Percentiles rank a stretch among this genome's conserved stretches.
Conservation (phyloP, 495 filamentous ascomycete genomes). For the Aspergillus indologenus region DNA sequence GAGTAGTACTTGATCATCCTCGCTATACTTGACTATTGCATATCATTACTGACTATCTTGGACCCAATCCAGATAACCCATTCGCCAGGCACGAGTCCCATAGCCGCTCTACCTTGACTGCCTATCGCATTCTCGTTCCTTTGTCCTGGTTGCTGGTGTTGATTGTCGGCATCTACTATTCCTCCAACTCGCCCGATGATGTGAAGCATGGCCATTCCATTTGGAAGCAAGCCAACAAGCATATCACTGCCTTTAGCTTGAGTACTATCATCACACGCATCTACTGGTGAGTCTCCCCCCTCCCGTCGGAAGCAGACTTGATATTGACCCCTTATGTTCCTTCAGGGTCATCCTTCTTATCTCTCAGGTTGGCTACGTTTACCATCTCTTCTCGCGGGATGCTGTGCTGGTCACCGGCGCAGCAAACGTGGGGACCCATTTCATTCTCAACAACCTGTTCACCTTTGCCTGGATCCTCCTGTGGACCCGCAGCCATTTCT, state of each 20-base stretch:
- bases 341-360: conserved; percentile 71
- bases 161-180: conserved; percentile 67
- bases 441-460: conserved; percentile 80
- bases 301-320: conserved; percentile 3
- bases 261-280: conserved; percentile 66
- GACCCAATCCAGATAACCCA: conserved; percentile 48
- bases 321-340: not conserved
- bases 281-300: conserved; percentile 61
- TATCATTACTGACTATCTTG: not conserved
- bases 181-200: conserved; percentile 57
- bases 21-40: not conserved
- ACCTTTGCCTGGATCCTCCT: conserved; percentile 76
- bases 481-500: conserved; percentile 73
- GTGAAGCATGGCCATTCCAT: conserved; percentile 54
- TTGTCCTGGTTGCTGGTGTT: conserved; percentile 71
- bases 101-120: conserved; percentile 42
- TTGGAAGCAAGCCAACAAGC: conserved; percentile 64
- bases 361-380: conserved; percentile 71
- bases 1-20: not conserved
- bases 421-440: conserved; percentile 75
- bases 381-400: conserved; percentile 68
- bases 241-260: conserved; percentile 71
- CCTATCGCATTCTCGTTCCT: conserved; percentile 66
- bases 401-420: conserved; percentile 60
- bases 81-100: conserved; percentile 64